phyloP scores from a whole-genome alignment of 352 stramenopile species.

The Thalassiosira sp. region DNA sequence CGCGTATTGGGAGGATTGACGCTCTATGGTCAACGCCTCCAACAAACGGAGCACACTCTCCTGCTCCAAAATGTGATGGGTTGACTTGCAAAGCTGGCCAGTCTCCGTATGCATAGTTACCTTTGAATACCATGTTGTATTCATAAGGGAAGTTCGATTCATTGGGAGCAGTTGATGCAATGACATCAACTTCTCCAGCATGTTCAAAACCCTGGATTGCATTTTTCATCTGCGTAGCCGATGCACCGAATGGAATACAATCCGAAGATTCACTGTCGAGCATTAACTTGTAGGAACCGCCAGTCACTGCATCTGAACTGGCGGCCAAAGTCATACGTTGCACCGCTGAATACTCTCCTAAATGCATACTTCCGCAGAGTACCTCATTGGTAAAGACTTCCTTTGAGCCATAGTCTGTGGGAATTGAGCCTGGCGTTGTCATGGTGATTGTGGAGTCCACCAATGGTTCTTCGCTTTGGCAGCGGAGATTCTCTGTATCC shows the following conservation, averaged over 20 bases:
- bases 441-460: constrained; percentile 39
- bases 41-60: constrained; percentile 58
- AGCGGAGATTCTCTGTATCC: constrained; percentile 48
- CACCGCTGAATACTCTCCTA: constrained; percentile 54
- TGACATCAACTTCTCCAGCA: constrained; percentile 68
- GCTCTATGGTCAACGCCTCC: constrained; percentile 53
- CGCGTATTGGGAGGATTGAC: constrained; percentile 60
- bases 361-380: constrained; percentile 52
- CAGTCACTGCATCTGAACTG: constrained; percentile 45
- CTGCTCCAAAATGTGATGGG: constrained; percentile 40
- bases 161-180: constrained; percentile 13
- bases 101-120: constrained; percentile 59
- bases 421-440: constrained; percentile 23
- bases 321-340: constrained; percentile 51
- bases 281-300: constrained; percentile 72
- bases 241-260: constrained; percentile 86
- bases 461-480: constrained; percentile 48
- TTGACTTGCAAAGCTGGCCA: constrained; percentile 65
- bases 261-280: constrained; percentile 49
- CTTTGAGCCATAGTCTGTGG: constrained; percentile 50
- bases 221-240: constrained; percentile 74
- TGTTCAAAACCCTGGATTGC: constrained; percentile 85
- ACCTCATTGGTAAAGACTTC: constrained; percentile 42
- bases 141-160: constrained; percentile 52
- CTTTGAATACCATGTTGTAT: constrained; percentile 62